Evolutionary conservation across 2,329 filamentous ascomycete species (phyloP), one percentile per base, ranked within the genome.

Genomic region (Fusarium verticillioides): DNA sequence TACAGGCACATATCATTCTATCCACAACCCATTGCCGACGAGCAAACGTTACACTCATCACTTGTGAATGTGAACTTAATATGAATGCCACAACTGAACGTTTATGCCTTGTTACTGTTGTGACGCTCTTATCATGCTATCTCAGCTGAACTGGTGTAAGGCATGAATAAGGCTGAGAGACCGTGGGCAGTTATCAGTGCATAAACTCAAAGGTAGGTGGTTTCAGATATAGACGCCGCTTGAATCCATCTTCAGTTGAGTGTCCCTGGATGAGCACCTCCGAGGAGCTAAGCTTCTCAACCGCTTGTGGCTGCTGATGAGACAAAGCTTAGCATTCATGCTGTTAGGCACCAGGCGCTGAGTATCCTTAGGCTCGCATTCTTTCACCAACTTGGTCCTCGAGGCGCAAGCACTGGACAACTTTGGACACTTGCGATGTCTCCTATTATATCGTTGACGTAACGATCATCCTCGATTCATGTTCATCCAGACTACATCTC

Each of bases 401-500:
- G 21, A 56, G 40, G 40, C 40, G 42, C 32, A 30, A 39, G 28
- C 13, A 37, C 10, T 57, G 26, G 9, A 28, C 49, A 57, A 19
- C 5, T 36, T 1, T 7, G 21, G 30, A 62, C 36, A 37, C 9
- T 1, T 30, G 11, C 26, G 5, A 36, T 5, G 2, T 36, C 36
- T 26, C 23, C 9, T 30, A 19, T 34, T 13, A 10, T 23, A 30
- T 43, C n/a, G 13, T 47, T 62, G 58, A 52, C 57, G 62, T 23
- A 52, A 28, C 18, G n/a, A 42, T 28, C 53, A 18, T 40, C 23
- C 3, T 23, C 10, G 44, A 64, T 47, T n/a, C 53, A 40, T 42
- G 19, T 59, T 66, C 65, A 46, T 64, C 66, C 50, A 59, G 52
- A 63, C 66, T 69, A 69, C 57, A 69, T 32, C 44, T 52, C 26